phyloP scores from a whole-genome alignment of 805 yeast species.

The Myxozyma kluyveri region DNA sequence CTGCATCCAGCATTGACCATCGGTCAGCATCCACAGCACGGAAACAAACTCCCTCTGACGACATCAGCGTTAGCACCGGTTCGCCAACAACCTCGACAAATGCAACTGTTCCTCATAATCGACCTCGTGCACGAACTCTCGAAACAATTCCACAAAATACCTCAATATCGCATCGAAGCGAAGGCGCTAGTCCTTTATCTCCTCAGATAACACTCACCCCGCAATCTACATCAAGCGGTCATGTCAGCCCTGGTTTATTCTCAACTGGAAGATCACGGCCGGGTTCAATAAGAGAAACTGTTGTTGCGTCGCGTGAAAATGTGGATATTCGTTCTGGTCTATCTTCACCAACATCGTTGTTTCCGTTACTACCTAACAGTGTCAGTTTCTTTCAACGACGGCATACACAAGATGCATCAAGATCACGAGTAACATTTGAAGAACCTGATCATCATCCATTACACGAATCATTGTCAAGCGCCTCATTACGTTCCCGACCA shows the following conservation, averaged over 20 bases:
- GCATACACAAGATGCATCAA: slow-evolving; percentile 21
- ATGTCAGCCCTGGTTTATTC: no score
- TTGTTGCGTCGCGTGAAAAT: no score
- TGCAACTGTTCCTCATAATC: slow-evolving; percentile 8
- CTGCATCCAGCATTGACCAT: slow-evolving; percentile 15
- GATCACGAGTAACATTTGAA: slow-evolving; percentile 28
- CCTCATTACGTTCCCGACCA: slow-evolving; percentile 13
- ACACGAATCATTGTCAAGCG: slow-evolving; percentile 17
- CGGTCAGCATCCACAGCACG: slow-evolving; percentile 1
- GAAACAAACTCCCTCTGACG: background rate
- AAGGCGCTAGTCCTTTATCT: background rate
- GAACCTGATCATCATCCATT: slow-evolving; percentile 27
- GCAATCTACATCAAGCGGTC: no score
- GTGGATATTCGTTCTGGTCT: no score
- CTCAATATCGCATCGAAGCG: slow-evolving; percentile 1
- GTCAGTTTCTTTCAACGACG: slow-evolving; percentile 12
- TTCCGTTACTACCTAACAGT: background rate
- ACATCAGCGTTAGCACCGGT: background rate
- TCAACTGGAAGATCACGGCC: no score
- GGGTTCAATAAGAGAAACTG: no score
- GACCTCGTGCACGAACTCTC: slow-evolving; percentile 28
- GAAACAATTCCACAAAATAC: slow-evolving; percentile 28
- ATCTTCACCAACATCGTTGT: no score
- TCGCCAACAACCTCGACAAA: background rate
- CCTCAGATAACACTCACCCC: no score